A percentile compares a stretch with the other conserved stretches of the same genome.
phyloP scores from a whole-genome alignment of 129 eudicot species.

The Deinandra increscens region DNA sequence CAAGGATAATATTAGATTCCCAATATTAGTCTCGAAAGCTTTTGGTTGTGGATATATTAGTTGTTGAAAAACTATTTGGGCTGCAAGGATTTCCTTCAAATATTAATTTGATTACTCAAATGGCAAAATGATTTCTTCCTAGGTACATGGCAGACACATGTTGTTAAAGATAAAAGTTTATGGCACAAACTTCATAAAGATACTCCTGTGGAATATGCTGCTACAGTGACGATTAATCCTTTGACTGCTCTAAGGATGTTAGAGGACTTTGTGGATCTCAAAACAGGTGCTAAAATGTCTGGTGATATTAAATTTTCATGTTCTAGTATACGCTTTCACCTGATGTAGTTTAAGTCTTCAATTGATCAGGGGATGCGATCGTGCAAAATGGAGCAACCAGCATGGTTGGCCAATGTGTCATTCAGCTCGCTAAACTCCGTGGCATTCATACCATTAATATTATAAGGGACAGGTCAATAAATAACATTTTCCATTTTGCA shows the following conservation, averaged over 20 bases:
- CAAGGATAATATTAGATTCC: background rate
- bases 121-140: conserved; percentile 8
- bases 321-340: conserved; percentile 5
- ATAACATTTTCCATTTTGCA: background rate
- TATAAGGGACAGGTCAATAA: conserved; percentile 78
- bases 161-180: conserved; percentile 70
- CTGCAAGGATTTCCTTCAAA: background rate
- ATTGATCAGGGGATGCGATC: conserved; percentile 65
- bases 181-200: conserved; percentile 80
- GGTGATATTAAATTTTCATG: background rate
- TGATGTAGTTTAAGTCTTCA: conserved; percentile 14
- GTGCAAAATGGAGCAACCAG: conserved; percentile 99
- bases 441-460: conserved; percentile 78
- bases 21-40: background rate
- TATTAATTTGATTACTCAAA: conserved; percentile 1
- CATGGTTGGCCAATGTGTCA: conserved; percentile 95
- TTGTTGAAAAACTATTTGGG: background rate
- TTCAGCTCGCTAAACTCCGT: conserved; percentile 75
- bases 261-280: conserved; percentile 71
- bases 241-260: conserved; percentile 91
- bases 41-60: background rate
- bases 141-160: conserved; percentile 96
- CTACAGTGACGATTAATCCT: conserved; percentile 78
- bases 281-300: conserved; percentile 52
- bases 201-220: conserved; percentile 86